Conservation (phyloP, 768 basidiomycete genomes). For the Hygrocybe punicea region DNA sequence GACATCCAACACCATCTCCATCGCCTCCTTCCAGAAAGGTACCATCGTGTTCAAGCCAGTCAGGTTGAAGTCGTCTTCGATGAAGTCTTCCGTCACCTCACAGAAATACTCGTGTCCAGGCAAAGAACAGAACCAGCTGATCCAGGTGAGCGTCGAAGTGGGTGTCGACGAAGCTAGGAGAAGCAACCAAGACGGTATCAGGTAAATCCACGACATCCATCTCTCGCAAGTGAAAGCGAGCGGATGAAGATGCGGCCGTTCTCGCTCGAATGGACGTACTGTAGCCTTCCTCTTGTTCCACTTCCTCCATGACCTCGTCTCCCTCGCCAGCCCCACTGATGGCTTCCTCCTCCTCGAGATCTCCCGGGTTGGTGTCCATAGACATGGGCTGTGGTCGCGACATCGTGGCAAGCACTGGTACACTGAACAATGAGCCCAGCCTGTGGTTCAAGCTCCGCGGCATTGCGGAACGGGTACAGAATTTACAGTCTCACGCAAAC, state of each 20-base stretch:
- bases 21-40: constrained; percentile 99
- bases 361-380: constrained; percentile 46
- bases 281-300: constrained; percentile 71
- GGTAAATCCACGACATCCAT: constrained; percentile 15
- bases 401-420: constrained; percentile 30
- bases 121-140: constrained; percentile 92
- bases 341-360: constrained; percentile 60
- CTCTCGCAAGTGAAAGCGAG: constrained; percentile 9
- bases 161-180: constrained; percentile 81
- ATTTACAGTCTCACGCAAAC: constrained; percentile 27
- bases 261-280: constrained; percentile 49
- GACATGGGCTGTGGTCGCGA: constrained; percentile 38
- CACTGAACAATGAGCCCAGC: constrained; percentile 14
- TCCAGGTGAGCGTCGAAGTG: constrained; percentile 91
- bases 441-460: constrained; percentile 11
- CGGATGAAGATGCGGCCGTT: neutral
- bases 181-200: neutral
- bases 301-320: constrained; percentile 81
- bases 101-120: constrained; percentile 98
- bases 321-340: constrained; percentile 57
- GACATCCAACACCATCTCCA: constrained; percentile 99
- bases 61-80: constrained; percentile 98
- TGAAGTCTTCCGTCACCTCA: constrained; percentile 97
- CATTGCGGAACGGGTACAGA: neutral
- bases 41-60: constrained; percentile 95